Base-by-base conservation (phyloP, 768 basidiomycete species). In the Mycena crocata region DNA sequence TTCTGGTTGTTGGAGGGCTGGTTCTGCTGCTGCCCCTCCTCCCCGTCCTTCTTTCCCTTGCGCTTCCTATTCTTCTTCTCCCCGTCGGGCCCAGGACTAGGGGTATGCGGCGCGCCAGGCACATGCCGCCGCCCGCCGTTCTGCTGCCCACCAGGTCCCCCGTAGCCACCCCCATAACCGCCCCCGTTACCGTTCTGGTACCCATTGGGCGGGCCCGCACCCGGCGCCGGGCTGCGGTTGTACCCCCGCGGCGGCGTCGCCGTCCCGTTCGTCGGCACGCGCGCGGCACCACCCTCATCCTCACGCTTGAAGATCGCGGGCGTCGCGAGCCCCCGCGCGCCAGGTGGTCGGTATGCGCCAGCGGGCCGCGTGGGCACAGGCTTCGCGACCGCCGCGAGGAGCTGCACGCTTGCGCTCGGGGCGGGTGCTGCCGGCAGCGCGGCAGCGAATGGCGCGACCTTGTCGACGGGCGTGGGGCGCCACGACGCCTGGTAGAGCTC, bases 261-360 rank as follows among this genome's bases (percentile, higher is more conserved):
- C 23, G 79, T 83, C 12, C 89, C 89, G 65, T 78, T 81, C 9
- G 80, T 81, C 58, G 85, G 85, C n/a, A 82, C 74, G 21, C 80
- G 82, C 10, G 89, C 84, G 3, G 83, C 80, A 2, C 91, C 93
- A 40, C 93, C 93, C 73, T 97, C 95, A 68, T 98, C 97, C 75
- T 96, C 94, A 21, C 96, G 87, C 79, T 93, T 95, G 83, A 91
- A 99, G 37, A 93, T 93, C 3, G 90, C 84, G 1, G 96, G 95
- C 1, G 96, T 96, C 48, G 92, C 89, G 1, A 93, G 85, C 0
- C 97, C 97, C 7, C 97, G 87, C 1, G 96, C 95, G 14, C 96
- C 96, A 14, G 96, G 97, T 0, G 97, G 97, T 0, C 96, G 86
- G 78, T 99, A 98, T 0, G 96, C 94, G 21, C 94, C 96, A 0